Conservation (phyloP, 805 yeast genomes). For the Komagataella pseudopastoris region DNA sequence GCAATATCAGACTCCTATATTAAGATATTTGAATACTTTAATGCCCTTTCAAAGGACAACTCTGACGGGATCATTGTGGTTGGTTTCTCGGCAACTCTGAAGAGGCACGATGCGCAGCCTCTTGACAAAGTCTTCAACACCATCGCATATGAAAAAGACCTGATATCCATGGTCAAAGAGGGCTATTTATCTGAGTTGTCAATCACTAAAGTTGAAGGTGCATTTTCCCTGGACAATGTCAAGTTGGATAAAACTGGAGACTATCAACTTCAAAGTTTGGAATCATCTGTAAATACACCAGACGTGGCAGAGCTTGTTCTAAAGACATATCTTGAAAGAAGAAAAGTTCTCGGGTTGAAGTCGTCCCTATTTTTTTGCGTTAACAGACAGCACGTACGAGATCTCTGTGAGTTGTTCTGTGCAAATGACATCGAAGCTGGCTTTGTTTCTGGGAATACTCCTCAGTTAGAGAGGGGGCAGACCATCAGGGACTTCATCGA, state of each 20-base stretch:
- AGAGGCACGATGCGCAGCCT: conserved; percentile 56
- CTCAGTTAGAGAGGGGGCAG: conserved; percentile 31
- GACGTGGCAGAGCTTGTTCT: conserved; percentile 43
- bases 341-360: conserved; percentile 25
- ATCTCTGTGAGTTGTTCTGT: conserved; percentile 38
- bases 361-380: conserved; percentile 73
- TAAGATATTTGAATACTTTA: conserved; percentile 45
- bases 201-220: conserved; percentile 42
- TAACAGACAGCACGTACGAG: conserved; percentile 51
- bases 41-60: conserved; percentile 18
- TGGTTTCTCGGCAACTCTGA: conserved; percentile 85
- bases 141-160: conserved; percentile 55
- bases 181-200: conserved; percentile 60
- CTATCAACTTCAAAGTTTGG: conserved; percentile 35
- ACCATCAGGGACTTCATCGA: conserved; percentile 43
- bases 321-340: conserved; percentile 34
- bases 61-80: conserved; percentile 39
- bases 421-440: conserved; percentile 53
- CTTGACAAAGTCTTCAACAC: conserved; percentile 53
- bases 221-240: conserved; percentile 14
- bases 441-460: conserved; percentile 57
- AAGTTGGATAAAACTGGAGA: conserved; percentile 27
- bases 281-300: conserved; percentile 39
- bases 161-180: conserved; percentile 51
- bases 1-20: conserved; percentile 62